Evolutionary conservation across 352 stramenopile genomes (phyloP), one percentile per base, ranked within the genome.

Genomic region (Bremia lactucae): DNA sequence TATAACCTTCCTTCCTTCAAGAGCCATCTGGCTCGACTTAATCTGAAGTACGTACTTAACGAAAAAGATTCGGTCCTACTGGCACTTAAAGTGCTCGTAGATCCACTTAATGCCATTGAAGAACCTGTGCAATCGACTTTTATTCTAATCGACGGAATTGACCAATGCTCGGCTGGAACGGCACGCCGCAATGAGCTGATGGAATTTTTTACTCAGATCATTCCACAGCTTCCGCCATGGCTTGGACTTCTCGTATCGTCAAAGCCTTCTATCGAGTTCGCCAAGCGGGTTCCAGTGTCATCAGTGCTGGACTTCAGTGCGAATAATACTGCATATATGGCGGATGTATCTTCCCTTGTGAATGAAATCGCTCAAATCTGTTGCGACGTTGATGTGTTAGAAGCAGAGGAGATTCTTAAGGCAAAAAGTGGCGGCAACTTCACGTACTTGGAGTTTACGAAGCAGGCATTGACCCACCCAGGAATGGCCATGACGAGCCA

Each of bases 21-120:
- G 59, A 78, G 76, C 45, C 80, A 92, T 42, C 59, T 92, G 29
- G 75, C 76, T 7, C 59, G 80, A 36, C 65, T 92, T 9, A 92
- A 92, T 37, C 62, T 92, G 11, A 68, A 67, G 40, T 92, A 92
- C 51, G 73, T 89, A 19, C 50, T 89, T 13, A 67, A 89, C 49
- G 80, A 92, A 45, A 59, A 70, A 6, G 77, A 92, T 45, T 52
- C 72, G 16, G 40, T 81, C 8, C 65, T 75, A 8, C 62, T 92
- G 15, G 74, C 80, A 5, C 49, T 47, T 7, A 92, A 92, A 52
- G 51, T 92, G 41, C 55, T 92, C 0, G 52, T 89, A 16, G 80
- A 92, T 22, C 80, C 80, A 13, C 54, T 92, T 5, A 63, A 68
- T 25, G 52, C 67, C n/a, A 22, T 89, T 6, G 72, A 85, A 31